Conservation (phyloP, 2,329 filamentous ascomycete genomes). For the Pseudogymnoascus sp. region DNA sequence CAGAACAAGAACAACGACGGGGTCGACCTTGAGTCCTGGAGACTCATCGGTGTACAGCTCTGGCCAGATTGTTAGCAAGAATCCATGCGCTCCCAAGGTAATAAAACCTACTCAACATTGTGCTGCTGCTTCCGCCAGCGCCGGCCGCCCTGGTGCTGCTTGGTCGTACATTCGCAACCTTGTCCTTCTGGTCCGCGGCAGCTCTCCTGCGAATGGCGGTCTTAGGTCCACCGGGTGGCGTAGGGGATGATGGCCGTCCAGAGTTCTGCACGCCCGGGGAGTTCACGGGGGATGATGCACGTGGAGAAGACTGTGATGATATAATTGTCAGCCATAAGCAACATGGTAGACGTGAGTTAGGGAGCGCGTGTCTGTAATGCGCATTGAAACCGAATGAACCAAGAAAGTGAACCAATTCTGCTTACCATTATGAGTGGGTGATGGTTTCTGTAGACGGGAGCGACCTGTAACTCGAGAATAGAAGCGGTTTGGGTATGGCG, state of each 20-base stretch:
- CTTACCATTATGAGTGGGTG: not conserved
- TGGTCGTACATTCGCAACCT: conserved; percentile 86
- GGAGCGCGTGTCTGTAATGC: not conserved
- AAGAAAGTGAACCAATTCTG: not conserved
- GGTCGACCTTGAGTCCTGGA: conserved; percentile 93
- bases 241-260: conserved; percentile 78
- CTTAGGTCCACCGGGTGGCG: conserved; percentile 86
- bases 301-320: conserved; percentile 27
- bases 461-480: not conserved
- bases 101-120: conserved; percentile 79
- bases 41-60: conserved; percentile 97
- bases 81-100: not conserved
- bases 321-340: not conserved
- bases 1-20: conserved; percentile 91
- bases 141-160: conserved; percentile 89
- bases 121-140: conserved; percentile 92
- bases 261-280: conserved; percentile 49
- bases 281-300: conserved; percentile 50
- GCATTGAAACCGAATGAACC: not conserved
- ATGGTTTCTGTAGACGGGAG: not conserved
- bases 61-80: conserved; percentile 29
- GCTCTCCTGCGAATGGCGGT: conserved; percentile 92
- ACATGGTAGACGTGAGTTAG: not conserved
- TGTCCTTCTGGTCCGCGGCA: conserved; percentile 94
- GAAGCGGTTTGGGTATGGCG: conserved; percentile 3